These are phyloP conservation scores for Tubosaeta sp. DNA, from an alignment of 768 basidiomycete species.

Conservation along the genomic window DNA sequence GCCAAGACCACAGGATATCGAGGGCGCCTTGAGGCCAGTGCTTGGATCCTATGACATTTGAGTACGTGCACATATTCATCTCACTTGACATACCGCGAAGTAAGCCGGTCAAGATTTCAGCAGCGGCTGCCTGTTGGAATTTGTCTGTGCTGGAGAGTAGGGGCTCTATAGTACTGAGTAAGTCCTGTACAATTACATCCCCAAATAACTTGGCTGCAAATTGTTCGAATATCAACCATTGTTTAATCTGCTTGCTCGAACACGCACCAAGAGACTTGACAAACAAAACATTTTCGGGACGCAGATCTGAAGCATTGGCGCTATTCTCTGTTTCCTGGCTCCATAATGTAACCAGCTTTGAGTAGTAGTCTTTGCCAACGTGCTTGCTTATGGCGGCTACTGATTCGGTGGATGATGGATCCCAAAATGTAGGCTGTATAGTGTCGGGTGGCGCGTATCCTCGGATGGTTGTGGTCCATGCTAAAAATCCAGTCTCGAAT, in stretches of 20 bases:
- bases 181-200: slow-evolving; percentile 44
- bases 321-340: slow-evolving; percentile 74
- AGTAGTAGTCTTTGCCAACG: slow-evolving; percentile 53
- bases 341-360: slow-evolving; percentile 61
- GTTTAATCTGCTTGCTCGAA: slow-evolving; percentile 35
- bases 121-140: slow-evolving; percentile 82
- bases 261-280: slow-evolving; percentile 46
- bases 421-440: slow-evolving; percentile 45
- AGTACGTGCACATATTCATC: slow-evolving; percentile 4
- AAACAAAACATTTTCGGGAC: slow-evolving; percentile 47
- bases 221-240: slow-evolving; percentile 25
- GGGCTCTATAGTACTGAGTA: slow-evolving; percentile 55
- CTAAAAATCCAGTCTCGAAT: slow-evolving; percentile 70
- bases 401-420: slow-evolving; percentile 44
- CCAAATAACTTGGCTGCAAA: slow-evolving; percentile 64
- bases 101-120: slow-evolving; percentile 69
- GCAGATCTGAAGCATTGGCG: slow-evolving; percentile 48
- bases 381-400: slow-evolving; percentile 49
- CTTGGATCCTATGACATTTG: slow-evolving; percentile 57
- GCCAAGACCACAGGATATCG: slow-evolving; percentile 70
- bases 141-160: slow-evolving; percentile 65
- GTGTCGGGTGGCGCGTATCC: slow-evolving; percentile 45
- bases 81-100: slow-evolving; percentile 52
- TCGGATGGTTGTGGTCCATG: slow-evolving; percentile 63
- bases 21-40: slow-evolving; percentile 66